Percentiles rank a stretch among this genome's conserved stretches.
phyloP scores from a whole-genome alignment of 169 alveolate genomes.

The Eimeria acervulina region DNA sequence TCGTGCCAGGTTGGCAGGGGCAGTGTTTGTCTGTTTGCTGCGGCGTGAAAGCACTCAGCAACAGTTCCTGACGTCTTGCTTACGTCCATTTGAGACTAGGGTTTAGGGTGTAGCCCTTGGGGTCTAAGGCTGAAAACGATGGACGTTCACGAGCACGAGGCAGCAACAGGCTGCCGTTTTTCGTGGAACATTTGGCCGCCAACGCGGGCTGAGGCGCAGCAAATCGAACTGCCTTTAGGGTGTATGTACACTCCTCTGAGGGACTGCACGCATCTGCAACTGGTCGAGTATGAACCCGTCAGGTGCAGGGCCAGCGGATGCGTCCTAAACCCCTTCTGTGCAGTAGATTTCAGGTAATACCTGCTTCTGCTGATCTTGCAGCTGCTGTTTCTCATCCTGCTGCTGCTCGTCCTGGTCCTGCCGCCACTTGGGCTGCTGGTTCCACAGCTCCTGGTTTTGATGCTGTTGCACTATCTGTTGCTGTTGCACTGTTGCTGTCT shows the following conservation, averaged over 20 bases:
- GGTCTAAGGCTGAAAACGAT: conserved; percentile 73
- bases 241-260: conserved; percentile 96
- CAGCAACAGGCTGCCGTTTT: conserved; percentile 97
- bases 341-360: conserved; percentile 95
- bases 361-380: neutral
- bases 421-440: neutral
- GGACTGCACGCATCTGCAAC: conserved; percentile 84
- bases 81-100: neutral
- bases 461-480: neutral
- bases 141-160: conserved; percentile 92
- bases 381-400: neutral
- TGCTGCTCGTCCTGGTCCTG: neutral
- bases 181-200: conserved; percentile 99
- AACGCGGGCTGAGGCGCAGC: conserved; percentile 96
- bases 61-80: neutral
- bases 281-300: conserved; percentile 86
- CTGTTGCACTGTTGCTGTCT: neutral
- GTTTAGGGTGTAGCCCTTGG: neutral
- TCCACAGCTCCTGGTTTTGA: neutral
- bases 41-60: neutral
- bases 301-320: conserved; percentile 84
- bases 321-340: conserved; percentile 85
- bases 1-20: conserved; percentile 6
- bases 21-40: neutral
- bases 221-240: conserved; percentile 98